Conservation (phyloP, 306 rosid genomes). For the Malus sieversii region DNA sequence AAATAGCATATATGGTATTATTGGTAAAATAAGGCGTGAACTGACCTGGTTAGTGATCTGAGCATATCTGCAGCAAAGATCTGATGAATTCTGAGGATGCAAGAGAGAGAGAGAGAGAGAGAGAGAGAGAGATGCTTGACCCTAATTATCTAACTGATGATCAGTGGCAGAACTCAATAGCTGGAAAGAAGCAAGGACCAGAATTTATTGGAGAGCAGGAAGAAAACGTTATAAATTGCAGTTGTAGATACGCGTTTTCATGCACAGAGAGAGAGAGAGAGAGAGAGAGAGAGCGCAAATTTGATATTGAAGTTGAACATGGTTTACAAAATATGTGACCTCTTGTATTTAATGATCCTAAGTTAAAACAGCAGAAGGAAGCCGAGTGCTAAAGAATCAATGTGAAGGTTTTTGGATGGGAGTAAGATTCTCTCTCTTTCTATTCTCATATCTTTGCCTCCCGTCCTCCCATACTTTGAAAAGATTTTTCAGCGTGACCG, state of each 20-base stretch:
- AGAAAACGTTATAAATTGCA: conserved; percentile 2
- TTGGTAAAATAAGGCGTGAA: not conserved
- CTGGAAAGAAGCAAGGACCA: not conserved
- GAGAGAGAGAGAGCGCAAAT: not conserved
- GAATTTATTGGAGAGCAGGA: conserved; percentile 15
- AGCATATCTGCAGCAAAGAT: conserved; percentile 31
- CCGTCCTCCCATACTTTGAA: no score
- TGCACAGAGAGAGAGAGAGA: conserved; percentile 11
- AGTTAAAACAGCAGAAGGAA: not conserved
- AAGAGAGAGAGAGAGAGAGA: not conserved
- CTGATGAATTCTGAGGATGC: conserved; percentile 10
- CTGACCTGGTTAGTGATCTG: conserved; percentile 54
- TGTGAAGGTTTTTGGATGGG: no score
- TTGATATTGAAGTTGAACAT: not conserved
- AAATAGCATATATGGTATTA: no score
- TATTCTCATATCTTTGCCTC: no score
- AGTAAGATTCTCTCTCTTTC: no score
- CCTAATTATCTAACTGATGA: not conserved
- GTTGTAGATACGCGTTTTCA: conserved; percentile 30
- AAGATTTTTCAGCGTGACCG: no score
- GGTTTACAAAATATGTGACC: conserved; percentile 3
- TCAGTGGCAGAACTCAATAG: not conserved
- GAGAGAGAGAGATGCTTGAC: not conserved
- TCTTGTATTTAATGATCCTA: conserved; percentile 31
- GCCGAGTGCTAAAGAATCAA: not conserved